Evolutionary conservation across 2,329 filamentous ascomycete genomes (phyloP).

Genomic region (Gnomoniopsis smithogilvyi): DNA sequence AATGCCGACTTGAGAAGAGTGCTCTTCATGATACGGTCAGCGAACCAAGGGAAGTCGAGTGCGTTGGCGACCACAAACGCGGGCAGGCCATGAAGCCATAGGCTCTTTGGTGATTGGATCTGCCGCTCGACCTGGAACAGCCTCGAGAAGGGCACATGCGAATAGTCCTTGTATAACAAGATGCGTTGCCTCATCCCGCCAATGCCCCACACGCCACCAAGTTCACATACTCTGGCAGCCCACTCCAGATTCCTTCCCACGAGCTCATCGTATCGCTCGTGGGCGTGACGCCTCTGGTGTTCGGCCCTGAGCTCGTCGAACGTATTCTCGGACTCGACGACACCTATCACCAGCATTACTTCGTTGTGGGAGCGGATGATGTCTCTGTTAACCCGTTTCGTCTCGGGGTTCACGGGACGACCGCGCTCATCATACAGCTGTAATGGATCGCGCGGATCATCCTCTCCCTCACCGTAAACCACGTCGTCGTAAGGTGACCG

Average conservation of each 20-base stretch:
- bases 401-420: slow-evolving; percentile 52
- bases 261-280: slow-evolving; percentile 44
- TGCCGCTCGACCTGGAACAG: slow-evolving; percentile 34
- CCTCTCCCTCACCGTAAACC: slow-evolving; percentile 45
- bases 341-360: slow-evolving; percentile 61
- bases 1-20: slow-evolving; percentile 11
- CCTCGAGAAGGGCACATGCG: slow-evolving; percentile 45
- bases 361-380: slow-evolving; percentile 61
- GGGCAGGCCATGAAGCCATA: slow-evolving; percentile 38
- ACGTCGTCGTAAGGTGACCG: slow-evolving; percentile 60
- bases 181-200: slow-evolving; percentile 52
- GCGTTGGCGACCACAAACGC: slow-evolving; percentile 32
- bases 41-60: slow-evolving; percentile 5
- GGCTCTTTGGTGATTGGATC: slow-evolving; percentile 29
- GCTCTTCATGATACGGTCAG: slow-evolving; percentile 2
- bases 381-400: slow-evolving; percentile 52
- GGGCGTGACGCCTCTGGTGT: slow-evolving; percentile 32
- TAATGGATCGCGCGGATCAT: slow-evolving; percentile 34
- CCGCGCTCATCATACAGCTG: slow-evolving; percentile 55
- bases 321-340: slow-evolving; percentile 54
- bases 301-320: slow-evolving; percentile 36
- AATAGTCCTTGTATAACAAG: slow-evolving; percentile 50
- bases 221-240: slow-evolving; percentile 34
- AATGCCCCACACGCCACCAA: slow-evolving; percentile 48
- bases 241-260: slow-evolving; percentile 39